Conservation (phyloP, 106 monocot genomes). For the Apostasia shenzhenica region DNA sequence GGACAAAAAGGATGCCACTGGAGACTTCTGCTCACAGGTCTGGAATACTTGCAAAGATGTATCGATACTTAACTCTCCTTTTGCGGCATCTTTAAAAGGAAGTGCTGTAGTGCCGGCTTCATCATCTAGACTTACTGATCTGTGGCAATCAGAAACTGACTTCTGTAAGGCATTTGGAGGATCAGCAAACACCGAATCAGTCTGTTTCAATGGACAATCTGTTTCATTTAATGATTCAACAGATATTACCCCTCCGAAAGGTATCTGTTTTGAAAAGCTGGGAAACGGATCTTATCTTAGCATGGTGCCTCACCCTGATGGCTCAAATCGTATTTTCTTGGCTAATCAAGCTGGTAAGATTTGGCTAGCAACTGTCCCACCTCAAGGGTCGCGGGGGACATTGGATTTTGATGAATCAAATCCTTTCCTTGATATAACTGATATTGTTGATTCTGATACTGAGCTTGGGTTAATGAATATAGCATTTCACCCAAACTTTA, state of each 20-base stretch:
- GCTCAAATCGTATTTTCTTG: conserved; percentile 87
- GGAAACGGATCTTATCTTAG: conserved; percentile 64
- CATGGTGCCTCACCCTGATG: conserved; percentile 86
- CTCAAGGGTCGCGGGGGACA: conserved; percentile 50
- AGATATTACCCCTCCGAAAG: conserved; percentile 49
- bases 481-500: conserved; percentile 84
- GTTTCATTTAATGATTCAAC: conserved; percentile 47
- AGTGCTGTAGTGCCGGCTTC: conserved; percentile 23
- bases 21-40: conserved; percentile 52
- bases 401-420: conserved; percentile 50
- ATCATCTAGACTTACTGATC: conserved; percentile 55
- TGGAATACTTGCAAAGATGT: conserved; percentile 80
- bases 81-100: conserved; percentile 45
- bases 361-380: conserved; percentile 77
- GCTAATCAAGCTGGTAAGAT: conserved; percentile 70
- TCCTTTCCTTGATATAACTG: conserved; percentile 82
- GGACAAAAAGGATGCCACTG: conserved; percentile 21
- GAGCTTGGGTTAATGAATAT: conserved; percentile 72
- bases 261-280: conserved; percentile 81
- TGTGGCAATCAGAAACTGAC: conserved; percentile 73
- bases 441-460: conserved; percentile 50
- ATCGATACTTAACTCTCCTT: conserved; percentile 58
- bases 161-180: conserved; percentile 82
- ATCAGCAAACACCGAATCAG: conserved; percentile 29
- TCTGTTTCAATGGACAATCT: conserved; percentile 73